Evolutionary conservation across 306 rosid species (phyloP).

Genomic region (Cucurbita maxima): DNA sequence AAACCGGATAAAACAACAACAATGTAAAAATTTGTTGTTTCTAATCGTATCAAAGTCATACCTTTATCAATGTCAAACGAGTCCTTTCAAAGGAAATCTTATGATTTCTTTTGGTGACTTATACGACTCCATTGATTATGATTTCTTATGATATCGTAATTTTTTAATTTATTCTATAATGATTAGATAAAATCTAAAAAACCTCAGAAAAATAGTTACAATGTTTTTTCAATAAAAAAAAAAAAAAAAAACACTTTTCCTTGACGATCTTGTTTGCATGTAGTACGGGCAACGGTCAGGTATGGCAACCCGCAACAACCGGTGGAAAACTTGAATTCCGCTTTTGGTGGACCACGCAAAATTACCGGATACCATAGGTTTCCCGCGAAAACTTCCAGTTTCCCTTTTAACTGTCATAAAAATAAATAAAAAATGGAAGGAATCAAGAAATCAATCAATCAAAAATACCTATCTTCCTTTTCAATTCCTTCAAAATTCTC

Average conservation of each 20-base stretch:
- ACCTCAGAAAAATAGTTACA: too few species aligned
- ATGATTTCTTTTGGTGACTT: too few species aligned
- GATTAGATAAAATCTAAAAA: too few species aligned
- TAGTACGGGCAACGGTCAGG: slow-evolving; percentile 7
- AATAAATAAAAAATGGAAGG: neutral
- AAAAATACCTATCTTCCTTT: neutral
- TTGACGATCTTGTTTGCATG: neutral
- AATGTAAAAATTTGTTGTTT: too few species aligned
- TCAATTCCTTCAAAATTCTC: slow-evolving; percentile 17
- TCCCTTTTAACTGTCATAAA: slow-evolving; percentile 1
- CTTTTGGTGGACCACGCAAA: slow-evolving; percentile 4
- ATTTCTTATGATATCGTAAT: too few species aligned
- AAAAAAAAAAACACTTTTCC: neutral
- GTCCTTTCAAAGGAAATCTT: too few species aligned
- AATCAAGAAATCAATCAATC: neutral
- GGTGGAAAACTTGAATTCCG: slow-evolving; percentile 2
- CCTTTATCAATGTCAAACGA: too few species aligned
- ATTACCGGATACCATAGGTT: slow-evolving; percentile 29
- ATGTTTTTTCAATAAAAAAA: too few species aligned
- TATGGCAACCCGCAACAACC: slow-evolving; percentile 30
- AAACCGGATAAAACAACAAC: too few species aligned
- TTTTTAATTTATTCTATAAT: too few species aligned
- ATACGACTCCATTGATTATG: too few species aligned
- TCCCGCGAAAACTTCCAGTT: slow-evolving; percentile 44
- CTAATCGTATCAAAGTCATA: too few species aligned